Percentiles rank a stretch among this genome's conserved stretches.
These are phyloP conservation scores for Cryptosporidium viatorum DNA, from an alignment of 169 alveolate genomes.

Conservation along the genomic window DNA sequence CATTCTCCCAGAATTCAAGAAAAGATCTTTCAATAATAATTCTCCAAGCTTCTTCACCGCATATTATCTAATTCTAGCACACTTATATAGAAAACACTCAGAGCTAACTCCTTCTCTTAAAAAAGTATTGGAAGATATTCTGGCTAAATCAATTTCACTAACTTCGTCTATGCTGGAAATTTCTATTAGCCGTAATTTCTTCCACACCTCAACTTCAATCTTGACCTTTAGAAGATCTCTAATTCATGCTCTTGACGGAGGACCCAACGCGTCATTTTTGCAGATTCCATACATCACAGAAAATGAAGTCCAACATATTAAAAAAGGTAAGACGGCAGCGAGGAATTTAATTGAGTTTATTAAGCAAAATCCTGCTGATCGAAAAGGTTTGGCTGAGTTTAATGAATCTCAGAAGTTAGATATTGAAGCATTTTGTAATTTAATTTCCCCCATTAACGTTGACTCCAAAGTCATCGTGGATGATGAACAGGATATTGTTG, in stretches of 20 bases:
- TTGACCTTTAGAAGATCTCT: slow-evolving; percentile 89
- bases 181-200: slow-evolving; percentile 63
- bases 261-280: slow-evolving; percentile 82
- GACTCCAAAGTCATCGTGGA: slow-evolving; percentile 85
- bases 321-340: slow-evolving; percentile 85
- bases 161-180: slow-evolving; percentile 57
- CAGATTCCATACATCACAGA: slow-evolving; percentile 92
- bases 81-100: slow-evolving; percentile 37
- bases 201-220: slow-evolving; percentile 73
- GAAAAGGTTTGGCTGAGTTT: slow-evolving; percentile 86
- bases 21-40: slow-evolving; percentile 33
- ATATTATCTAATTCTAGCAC: slow-evolving; percentile 52
- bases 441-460: slow-evolving; percentile 83
- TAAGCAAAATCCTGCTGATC: slow-evolving; percentile 82
- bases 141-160: slow-evolving; percentile 13
- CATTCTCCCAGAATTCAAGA: slow-evolving; percentile 49
- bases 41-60: slow-evolving; percentile 28
- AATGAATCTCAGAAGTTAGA: slow-evolving; percentile 82
- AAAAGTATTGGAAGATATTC: slow-evolving; percentile 13
- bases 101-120: slow-evolving; percentile 37
- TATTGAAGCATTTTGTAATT: slow-evolving; percentile 85
- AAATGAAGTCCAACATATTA: slow-evolving; percentile 78
- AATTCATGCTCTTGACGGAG: slow-evolving; percentile 88
- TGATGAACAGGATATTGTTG: slow-evolving; percentile 88
- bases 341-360: slow-evolving; percentile 85